Conservation (phyloP, 2,329 filamentous ascomycete genomes). For the Chaetomiaceae sp. region DNA sequence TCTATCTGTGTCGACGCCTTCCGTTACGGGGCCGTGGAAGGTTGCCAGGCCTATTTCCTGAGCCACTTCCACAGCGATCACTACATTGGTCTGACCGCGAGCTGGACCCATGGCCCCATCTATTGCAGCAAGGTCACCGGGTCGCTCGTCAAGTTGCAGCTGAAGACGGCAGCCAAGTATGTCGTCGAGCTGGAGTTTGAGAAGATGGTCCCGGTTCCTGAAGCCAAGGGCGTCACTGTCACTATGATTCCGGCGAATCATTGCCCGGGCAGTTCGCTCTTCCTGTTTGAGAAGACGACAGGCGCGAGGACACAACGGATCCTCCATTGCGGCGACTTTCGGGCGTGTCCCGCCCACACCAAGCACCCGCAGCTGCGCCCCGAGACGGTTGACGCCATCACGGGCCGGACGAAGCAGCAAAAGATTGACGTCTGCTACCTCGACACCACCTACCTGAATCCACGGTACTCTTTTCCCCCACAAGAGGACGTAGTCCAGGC, state of each 20-base stretch:
- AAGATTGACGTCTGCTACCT: conserved; percentile 94
- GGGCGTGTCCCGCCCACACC: conserved; percentile 81
- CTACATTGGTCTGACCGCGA: conserved; percentile 83
- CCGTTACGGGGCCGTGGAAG: conserved; percentile 86
- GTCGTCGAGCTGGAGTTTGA: conserved; percentile 85
- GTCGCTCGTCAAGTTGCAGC: conserved; percentile 80
- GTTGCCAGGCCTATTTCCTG: conserved; percentile 90
- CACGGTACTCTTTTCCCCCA: conserved; percentile 87
- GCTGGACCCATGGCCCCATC: conserved; percentile 89
- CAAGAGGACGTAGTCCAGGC: conserved; percentile 84
- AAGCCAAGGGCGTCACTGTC: conserved; percentile 75
- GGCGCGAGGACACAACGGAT: conserved; percentile 68
- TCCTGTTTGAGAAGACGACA: conserved; percentile 78
- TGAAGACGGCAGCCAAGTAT: conserved; percentile 81
- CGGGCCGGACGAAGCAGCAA: conserved; percentile 70
- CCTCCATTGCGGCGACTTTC: conserved; percentile 92
- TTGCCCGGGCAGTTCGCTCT: conserved; percentile 90
- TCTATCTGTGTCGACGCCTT: conserved; percentile 95
- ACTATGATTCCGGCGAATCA: conserved; percentile 97
- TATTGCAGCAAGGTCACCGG: conserved; percentile 93
- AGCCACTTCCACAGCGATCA: conserved; percentile 99
- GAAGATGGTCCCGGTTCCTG: conserved; percentile 68
- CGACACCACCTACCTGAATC: conserved; percentile 94
- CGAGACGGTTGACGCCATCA: conserved; percentile 63
- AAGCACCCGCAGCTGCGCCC: conserved; percentile 76